Base-by-base conservation (phyloP, 495 filamentous ascomycete species). In the Neurospora sublineolata region DNA sequence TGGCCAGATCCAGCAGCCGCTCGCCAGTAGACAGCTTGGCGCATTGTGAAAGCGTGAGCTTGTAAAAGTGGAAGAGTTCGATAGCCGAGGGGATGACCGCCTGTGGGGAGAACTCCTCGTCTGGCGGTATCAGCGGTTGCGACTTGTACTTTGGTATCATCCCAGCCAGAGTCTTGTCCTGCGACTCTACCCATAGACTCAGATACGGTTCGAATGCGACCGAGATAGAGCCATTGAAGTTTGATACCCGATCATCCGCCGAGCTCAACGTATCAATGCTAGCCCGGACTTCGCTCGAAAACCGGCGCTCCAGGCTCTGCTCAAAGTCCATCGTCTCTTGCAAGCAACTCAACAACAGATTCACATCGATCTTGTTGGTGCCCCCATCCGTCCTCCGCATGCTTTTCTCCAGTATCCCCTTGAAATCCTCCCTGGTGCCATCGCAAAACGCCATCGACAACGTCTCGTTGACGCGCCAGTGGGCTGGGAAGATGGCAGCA, bases 251-350 rank as follows among this genome's bases (percentile, higher is more conserved):
- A 39, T 98, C 94, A 70, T 93, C 91, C 33, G 86, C 84, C 16
- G 93, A 97, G 68, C 90, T 90, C 44, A 97, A 87, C 0, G 94
- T 98, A 78, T 98, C 95, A 41, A 96, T 93, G 42, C 94, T 97
- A n/a, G 89, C 88, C 40, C 94, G 88, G 18, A 93, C 77, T 68
- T 93, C 88, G 78, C 82, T 90, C 2, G 90, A 85, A 80, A 98
- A 98, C 16, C 92, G 88, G 41, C 89, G 85, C 77, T 99, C 95
- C 16, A 99, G 85, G 64, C 87, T 90, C 78, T 98, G 94, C 80
- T 99, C 95, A 78, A 99, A 99, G 76, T 99, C 93, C 75, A 99
- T 88, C 1, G 95, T 99, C 82, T 99, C 96, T 76, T 98, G 94
- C 69, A 99, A 83, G 76, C 95, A 97, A 16, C 91, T 93, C 20